phyloP scores from a whole-genome alignment of 208 protist species.

The Hexamita inflata region DNA sequence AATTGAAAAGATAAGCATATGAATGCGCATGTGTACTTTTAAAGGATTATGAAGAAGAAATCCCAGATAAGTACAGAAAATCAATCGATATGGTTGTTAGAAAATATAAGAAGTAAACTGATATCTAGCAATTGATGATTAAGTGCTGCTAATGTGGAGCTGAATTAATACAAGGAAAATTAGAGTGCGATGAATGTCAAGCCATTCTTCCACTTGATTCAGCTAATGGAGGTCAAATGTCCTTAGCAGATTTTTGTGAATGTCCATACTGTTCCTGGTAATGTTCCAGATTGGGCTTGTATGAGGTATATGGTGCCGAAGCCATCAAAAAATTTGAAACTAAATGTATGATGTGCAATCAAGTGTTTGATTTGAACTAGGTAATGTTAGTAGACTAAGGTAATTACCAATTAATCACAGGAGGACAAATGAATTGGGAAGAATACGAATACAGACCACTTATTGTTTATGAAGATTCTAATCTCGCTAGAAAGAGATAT shows the following conservation, averaged over 20 bases:
- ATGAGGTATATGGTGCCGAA: neutral
- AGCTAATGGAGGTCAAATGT: neutral
- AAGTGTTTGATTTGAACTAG: neutral
- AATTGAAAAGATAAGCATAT: neutral
- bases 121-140: no score
- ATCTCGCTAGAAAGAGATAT: slow-evolving; percentile 11
- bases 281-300: slow-evolving; percentile 7
- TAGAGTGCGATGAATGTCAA: slow-evolving; percentile 2
- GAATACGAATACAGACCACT: neutral
- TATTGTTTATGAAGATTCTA: slow-evolving; percentile 8
- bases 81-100: slow-evolving; percentile 5
- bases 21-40: slow-evolving; percentile 13
- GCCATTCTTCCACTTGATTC: slow-evolving; percentile 21
- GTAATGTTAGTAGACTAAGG: neutral
- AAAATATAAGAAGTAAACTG: neutral
- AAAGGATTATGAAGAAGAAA: slow-evolving; percentile 4
- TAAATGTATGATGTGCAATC: slow-evolving; percentile 13
- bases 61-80: slow-evolving; percentile 27
- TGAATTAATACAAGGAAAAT: neutral
- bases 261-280: slow-evolving; percentile 17
- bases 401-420: slow-evolving; percentile 4
- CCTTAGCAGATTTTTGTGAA: slow-evolving; percentile 18
- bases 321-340: neutral
- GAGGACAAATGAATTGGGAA: neutral
- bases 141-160: slow-evolving; percentile 4